These are phyloP conservation scores for Phytophthora pinifolia DNA, from an alignment of 352 stramenopile species.

Conservation along the genomic window DNA sequence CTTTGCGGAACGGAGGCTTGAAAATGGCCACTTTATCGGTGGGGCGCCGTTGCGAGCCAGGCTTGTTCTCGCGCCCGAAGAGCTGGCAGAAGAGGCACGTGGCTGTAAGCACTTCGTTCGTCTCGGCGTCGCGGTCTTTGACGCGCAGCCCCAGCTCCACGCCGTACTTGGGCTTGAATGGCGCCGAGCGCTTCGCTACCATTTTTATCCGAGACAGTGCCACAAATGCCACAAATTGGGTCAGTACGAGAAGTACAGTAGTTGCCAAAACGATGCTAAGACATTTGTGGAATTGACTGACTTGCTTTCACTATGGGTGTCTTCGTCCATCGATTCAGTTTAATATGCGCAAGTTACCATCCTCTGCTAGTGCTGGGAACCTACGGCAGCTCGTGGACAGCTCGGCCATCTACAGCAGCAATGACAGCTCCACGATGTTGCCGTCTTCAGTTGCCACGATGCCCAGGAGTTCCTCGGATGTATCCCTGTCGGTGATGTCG, in stretches of 20 bases:
- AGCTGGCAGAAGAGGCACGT: slow-evolving; percentile 66
- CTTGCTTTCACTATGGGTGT: too few relatives aligned
- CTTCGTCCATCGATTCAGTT: neutral
- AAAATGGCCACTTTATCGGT: slow-evolving; percentile 67
- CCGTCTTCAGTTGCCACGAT: neutral
- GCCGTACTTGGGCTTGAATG: slow-evolving; percentile 23
- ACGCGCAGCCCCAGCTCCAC: slow-evolving; percentile 32
- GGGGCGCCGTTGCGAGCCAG: slow-evolving; percentile 37
- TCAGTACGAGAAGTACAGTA: too few relatives aligned
- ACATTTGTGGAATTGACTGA: too few relatives aligned
- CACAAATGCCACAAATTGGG: neutral
- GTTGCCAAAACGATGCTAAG: too few relatives aligned
- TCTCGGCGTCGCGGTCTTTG: slow-evolving; percentile 34
- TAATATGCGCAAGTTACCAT: slow-evolving; percentile 19
- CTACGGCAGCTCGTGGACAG: slow-evolving; percentile 14
- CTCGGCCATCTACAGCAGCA: neutral
- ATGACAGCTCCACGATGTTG: neutral
- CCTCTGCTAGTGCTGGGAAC: slow-evolving; percentile 12
- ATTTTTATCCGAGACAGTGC: neutral
- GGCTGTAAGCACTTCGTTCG: slow-evolving; percentile 38
- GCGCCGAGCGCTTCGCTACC: slow-evolving; percentile 17
- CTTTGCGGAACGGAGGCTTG: slow-evolving; percentile 60
- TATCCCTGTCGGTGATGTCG: slow-evolving; percentile 3
- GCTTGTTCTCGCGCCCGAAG: slow-evolving; percentile 53
- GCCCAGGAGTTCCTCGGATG: slow-evolving; percentile 1